Percentiles rank a stretch among this genome's conserved stretches.
phyloP scores from a whole-genome alignment of 495 filamentous ascomycete species.

The Parachaetomium inaequale region DNA sequence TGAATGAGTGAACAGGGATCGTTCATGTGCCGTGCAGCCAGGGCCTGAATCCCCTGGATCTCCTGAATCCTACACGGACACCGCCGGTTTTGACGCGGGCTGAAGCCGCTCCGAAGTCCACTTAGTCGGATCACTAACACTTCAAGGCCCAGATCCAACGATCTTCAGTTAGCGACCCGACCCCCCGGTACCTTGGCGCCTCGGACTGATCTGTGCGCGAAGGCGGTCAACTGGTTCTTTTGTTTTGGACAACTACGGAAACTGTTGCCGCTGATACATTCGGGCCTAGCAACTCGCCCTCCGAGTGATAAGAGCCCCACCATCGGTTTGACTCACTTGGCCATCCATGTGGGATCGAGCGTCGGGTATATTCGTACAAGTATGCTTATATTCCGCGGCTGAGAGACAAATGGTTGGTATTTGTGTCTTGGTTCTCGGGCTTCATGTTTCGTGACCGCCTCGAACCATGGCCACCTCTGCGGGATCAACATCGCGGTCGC shows the following conservation, averaged over 20 bases:
- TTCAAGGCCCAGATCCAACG: neutral
- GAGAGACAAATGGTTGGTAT: neutral
- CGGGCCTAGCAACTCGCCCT: no score
- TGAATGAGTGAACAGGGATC: no score
- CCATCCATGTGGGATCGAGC: no score
- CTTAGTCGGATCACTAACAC: neutral
- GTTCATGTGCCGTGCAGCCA: no score
- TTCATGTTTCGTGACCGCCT: neutral
- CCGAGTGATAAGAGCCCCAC: no score
- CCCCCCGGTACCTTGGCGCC: neutral
- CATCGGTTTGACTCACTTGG: no score
- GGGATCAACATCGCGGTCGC: constrained; percentile 5
- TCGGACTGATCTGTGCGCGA: no score
- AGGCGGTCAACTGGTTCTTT: neutral
- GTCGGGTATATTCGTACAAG: no score
- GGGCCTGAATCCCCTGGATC: no score
- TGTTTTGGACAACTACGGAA: neutral
- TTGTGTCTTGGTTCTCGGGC: neutral
- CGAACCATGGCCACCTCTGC: constrained; percentile 5
- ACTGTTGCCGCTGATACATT: no score
- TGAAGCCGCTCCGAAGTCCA: neutral
- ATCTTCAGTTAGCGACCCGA: neutral
- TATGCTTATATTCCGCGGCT: no score
- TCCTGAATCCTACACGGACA: neutral
- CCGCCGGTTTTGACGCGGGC: neutral